Conservation (phyloP, 257 asterid genomes). For the Plantago ovata region DNA sequence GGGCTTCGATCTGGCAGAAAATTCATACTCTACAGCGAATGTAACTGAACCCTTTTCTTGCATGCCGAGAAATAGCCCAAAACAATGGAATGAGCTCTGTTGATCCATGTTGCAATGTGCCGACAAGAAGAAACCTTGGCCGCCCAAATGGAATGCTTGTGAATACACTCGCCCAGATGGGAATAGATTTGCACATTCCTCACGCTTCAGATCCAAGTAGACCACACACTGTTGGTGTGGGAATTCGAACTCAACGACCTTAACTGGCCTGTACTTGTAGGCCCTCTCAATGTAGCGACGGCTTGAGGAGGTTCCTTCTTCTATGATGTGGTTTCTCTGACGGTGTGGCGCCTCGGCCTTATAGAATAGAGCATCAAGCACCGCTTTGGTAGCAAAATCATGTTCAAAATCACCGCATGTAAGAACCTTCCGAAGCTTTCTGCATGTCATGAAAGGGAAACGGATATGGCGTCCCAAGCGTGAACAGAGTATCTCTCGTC, state of each 20-base stretch:
- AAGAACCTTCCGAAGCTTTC: constrained; percentile 69
- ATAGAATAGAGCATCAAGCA: constrained; percentile 73
- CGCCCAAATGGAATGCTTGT: constrained; percentile 82
- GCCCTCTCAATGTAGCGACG: constrained; percentile 70
- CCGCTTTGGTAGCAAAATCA: constrained; percentile 57
- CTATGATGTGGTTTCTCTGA: constrained; percentile 51
- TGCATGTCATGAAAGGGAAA: constrained; percentile 80
- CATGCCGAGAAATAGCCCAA: constrained; percentile 82
- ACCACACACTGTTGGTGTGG: constrained; percentile 70
- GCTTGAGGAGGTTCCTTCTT: constrained; percentile 32
- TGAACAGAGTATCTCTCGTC: constrained; percentile 50
- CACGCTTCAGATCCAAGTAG: constrained; percentile 69
- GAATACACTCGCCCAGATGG: constrained; percentile 68
- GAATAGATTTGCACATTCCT: constrained; percentile 58
- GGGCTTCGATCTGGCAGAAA: constrained; percentile 55
- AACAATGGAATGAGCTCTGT: constrained; percentile 51
- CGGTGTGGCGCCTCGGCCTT: constrained; percentile 73
- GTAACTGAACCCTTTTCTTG: constrained; percentile 60
- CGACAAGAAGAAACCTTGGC: constrained; percentile 74
- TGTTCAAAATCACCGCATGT: constrained; percentile 62
- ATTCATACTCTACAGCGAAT: constrained; percentile 67
- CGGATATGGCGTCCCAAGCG: constrained; percentile 61
- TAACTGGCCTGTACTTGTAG: constrained; percentile 72
- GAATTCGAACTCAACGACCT: constrained; percentile 59
- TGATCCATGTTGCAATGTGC: constrained; percentile 89